Percentiles rank a stretch among this genome's conserved stretches.
These are phyloP conservation scores for Solanum rostratum DNA, from an alignment of 257 asterid genomes.

Conservation along the genomic window DNA sequence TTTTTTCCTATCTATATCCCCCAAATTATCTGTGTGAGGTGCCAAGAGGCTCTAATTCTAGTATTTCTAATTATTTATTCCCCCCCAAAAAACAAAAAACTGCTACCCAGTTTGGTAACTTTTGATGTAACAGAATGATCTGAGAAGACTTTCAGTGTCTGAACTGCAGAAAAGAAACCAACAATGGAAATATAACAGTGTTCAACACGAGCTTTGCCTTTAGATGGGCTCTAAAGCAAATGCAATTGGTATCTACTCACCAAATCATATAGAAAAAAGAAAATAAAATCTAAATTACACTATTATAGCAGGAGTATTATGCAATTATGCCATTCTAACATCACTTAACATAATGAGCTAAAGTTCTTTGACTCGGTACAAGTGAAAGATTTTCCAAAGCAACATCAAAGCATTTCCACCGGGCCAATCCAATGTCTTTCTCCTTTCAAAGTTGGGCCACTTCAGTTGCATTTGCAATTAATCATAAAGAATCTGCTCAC, in stretches of 20 bases:
- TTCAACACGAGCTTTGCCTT: background rate
- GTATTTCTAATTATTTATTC: background rate
- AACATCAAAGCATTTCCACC: background rate
- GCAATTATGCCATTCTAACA: background rate
- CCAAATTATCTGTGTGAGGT: background rate
- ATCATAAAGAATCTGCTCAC: background rate
- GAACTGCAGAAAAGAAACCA: background rate
- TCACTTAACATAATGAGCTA: background rate
- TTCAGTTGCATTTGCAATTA: background rate
- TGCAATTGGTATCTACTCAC: background rate
- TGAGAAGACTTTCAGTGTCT: background rate
- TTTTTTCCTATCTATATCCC: background rate
- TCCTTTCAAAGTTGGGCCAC: background rate
- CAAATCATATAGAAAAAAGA: background rate
- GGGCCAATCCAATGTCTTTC: background rate
- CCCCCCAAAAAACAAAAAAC: background rate
- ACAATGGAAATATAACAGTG: background rate
- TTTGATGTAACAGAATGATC: background rate
- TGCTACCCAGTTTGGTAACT: background rate
- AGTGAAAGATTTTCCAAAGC: background rate
- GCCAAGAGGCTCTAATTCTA: background rate
- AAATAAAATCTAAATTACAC: background rate
- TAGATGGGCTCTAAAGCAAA: background rate
- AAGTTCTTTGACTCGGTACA: background rate
- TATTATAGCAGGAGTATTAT: background rate